phyloP scores from a whole-genome alignment of 2,329 filamentous ascomycete species.

The Epichloe gansuensis region DNA sequence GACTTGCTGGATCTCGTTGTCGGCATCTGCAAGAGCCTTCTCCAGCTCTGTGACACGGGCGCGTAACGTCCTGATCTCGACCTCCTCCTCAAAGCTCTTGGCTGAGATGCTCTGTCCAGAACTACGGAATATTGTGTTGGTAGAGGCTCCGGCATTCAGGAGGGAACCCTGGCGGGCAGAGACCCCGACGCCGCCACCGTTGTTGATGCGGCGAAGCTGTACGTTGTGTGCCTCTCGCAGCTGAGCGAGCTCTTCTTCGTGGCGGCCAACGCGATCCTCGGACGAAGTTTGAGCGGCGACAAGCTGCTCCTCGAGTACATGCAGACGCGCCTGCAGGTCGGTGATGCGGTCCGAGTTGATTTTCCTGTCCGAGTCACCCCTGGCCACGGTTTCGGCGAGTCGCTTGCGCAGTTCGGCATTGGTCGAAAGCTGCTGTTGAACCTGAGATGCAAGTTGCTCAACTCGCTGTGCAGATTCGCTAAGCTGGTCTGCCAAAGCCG shows the following conservation, averaged over 20 bases:
- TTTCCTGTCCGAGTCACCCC: slow-evolving; percentile 75
- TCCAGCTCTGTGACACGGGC: slow-evolving; percentile 76
- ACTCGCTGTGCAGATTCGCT: slow-evolving; percentile 63
- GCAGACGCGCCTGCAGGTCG: slow-evolving; percentile 68
- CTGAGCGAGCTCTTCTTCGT: slow-evolving; percentile 72
- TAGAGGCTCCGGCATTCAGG: slow-evolving; percentile 18
- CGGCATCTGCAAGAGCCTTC: slow-evolving; percentile 45
- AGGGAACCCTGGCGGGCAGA: slow-evolving; percentile 21
- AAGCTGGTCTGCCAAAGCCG: slow-evolving; percentile 56
- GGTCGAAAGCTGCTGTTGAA: slow-evolving; percentile 65
- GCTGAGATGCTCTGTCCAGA: slow-evolving; percentile 40
- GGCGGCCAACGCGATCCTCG: slow-evolving; percentile 69
- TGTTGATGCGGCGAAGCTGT: slow-evolving; percentile 64
- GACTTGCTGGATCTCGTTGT: slow-evolving; percentile 73
- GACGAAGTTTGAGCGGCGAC: slow-evolving; percentile 72
- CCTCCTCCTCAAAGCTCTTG: slow-evolving; percentile 58
- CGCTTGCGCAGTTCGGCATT: slow-evolving; percentile 67
- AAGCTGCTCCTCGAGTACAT: slow-evolving; percentile 71
- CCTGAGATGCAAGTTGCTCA: slow-evolving; percentile 66
- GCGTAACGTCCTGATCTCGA: slow-evolving; percentile 64
- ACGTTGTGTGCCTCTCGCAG: slow-evolving; percentile 66
- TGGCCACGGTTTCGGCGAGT: slow-evolving; percentile 65
- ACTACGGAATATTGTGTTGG: slow-evolving; percentile 23
- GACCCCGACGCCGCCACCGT: slow-evolving; percentile 22
- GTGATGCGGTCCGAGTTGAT: slow-evolving; percentile 73